A percentile compares a stretch with the other conserved stretches of the same genome.
Conservation (phyloP, 169 alveolate species). For the Plasmodium gonderi region DNA sequence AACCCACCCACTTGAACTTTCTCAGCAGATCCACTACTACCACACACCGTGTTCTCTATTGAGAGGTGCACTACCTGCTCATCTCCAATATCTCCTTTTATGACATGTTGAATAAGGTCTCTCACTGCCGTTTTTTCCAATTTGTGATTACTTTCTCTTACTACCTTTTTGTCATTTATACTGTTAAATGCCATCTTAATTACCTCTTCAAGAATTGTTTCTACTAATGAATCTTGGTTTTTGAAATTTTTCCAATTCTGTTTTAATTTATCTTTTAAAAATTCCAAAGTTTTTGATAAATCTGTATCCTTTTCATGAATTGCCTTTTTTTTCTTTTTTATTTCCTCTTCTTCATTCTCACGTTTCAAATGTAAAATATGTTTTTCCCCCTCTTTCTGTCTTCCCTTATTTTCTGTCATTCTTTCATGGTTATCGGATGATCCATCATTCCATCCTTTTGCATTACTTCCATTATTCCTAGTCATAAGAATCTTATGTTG, state of each 20-base stretch:
- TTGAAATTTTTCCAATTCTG: neutral
- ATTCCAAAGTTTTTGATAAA: slow-evolving; percentile 4
- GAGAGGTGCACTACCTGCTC: no score
- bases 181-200: neutral
- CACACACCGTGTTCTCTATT: no score
- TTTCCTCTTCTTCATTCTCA: no score
- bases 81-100: no score
- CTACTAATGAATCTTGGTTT: neutral
- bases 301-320: neutral
- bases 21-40: no score
- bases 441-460: neutral
- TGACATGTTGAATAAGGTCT: no score
- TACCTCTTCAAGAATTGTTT: neutral
- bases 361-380: no score
- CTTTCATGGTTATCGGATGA: neutral
- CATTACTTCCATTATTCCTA: neutral
- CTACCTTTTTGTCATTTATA: neutral
- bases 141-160: neutral
- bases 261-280: slow-evolving; percentile 8
- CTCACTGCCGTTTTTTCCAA: neutral
- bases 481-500: neutral
- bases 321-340: neutral
- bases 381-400: no score
- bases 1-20: no score
- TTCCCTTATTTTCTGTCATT: neutral